Evolutionary conservation across 2,329 filamentous ascomycete genomes (phyloP), one percentile per base, ranked within the genome.

Genomic region (Xylariaceae sp.): DNA sequence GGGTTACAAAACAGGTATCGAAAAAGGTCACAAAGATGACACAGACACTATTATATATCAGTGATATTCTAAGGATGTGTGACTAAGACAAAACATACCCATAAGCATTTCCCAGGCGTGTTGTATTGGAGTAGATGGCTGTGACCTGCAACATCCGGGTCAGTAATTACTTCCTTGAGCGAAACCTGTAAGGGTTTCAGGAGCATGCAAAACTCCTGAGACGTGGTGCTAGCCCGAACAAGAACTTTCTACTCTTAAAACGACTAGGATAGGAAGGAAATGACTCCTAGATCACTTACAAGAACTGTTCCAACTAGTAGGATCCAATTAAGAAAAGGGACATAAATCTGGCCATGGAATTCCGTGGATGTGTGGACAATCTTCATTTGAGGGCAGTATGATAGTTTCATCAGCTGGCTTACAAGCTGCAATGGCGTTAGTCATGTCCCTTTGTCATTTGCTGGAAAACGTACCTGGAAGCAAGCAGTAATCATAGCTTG

Each of bases 1-100:
- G 76, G 0, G 87, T 82, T 1, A 91, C 87, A 81, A 94, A 86
- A 71, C 83, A 88, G 0, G 89, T 92, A 52, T 88, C 88, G 67
- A 93, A 86, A 69, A 92, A 91, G 0, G 89, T 91, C 39, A 92
- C 90, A 45, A 90, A 84, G 65, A 92, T 91, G 69, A 93, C 90
- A 63, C 90, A 93, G 6, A 91, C 87, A 34, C 70, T 71, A 31
- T 7, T 23, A 29, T 12, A 11, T 11, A 23, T 54, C 5, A 53
- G 48, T 16, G 28, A 34, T 43, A 17, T 3, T 2, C 2, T 17
- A 28, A 26, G 6, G 12, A 28, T 19, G 21, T 4, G 4, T 16
- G 12, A 19, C 0, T 5, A 24, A 36, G 14, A 23, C 24, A 9
- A n/a, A 9, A 43, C 63, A 36, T 64, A 71, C 69, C 90, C 89